A percentile compares a stretch with the other conserved stretches of the same genome.
Evolutionary conservation across 805 yeast species (phyloP).

Genomic region (Sporopachydermia lactativora): DNA sequence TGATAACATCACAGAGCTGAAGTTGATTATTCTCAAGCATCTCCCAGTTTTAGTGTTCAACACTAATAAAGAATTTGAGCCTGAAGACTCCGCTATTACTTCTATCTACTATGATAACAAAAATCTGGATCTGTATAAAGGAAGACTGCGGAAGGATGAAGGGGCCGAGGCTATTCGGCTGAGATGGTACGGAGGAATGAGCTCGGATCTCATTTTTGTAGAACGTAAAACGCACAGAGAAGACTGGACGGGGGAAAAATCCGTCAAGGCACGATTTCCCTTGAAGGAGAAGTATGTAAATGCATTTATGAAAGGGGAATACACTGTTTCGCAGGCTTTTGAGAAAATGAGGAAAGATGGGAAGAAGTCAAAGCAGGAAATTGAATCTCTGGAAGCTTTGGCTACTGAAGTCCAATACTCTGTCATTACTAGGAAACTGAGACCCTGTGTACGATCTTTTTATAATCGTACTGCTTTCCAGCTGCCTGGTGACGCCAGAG

Average conservation of each 20-base stretch:
- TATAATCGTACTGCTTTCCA: constrained; percentile 98
- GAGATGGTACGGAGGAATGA: constrained; percentile 99
- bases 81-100: constrained; percentile 91
- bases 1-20: constrained; percentile 92
- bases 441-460: constrained; percentile 93
- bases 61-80: constrained; percentile 88
- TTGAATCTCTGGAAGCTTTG: constrained; percentile 81
- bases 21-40: constrained; percentile 83
- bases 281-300: constrained; percentile 86
- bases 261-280: constrained; percentile 95
- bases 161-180: constrained; percentile 98
- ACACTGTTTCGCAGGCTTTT: constrained; percentile 79
- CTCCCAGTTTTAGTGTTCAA: constrained; percentile 95
- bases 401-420: constrained; percentile 91
- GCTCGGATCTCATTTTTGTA: constrained; percentile 78
- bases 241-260: constrained; percentile 99
- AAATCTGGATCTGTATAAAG: constrained; percentile 81
- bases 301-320: constrained; percentile 68
- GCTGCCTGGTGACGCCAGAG: constrained; percentile 98
- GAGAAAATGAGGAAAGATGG: constrained; percentile 90
- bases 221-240: constrained; percentile 98
- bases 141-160: constrained; percentile 89
- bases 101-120: constrained; percentile 91
- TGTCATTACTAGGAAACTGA: constrained; percentile 63
- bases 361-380: constrained; percentile 73